Percentiles rank a stretch among this genome's conserved stretches.
These are phyloP conservation scores for Endoconidiophora polonica DNA, from an alignment of 2,329 filamentous ascomycete genomes.

Conservation along the genomic window DNA sequence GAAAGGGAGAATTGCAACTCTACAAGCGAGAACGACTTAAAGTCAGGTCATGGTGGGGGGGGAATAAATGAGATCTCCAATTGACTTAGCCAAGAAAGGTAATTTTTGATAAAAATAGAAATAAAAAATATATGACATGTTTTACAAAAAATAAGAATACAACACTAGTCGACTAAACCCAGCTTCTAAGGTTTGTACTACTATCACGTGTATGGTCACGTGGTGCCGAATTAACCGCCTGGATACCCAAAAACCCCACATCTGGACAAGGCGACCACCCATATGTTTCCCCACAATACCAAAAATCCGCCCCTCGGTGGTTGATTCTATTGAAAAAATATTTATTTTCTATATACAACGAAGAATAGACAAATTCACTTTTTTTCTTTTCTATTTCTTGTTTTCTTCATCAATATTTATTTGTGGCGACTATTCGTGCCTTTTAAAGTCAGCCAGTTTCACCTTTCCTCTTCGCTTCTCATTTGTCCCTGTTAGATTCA, in stretches of 20 bases:
- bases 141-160: background rate
- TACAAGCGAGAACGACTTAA: no score
- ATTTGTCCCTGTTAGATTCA: no score
- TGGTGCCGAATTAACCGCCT: no score
- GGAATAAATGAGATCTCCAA: no score
- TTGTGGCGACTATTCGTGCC: background rate
- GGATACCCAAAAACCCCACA: no score
- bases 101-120: background rate
- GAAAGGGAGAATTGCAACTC: no score
- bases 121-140: background rate
- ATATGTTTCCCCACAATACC: no score
- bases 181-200: background rate
- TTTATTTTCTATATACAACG: background rate
- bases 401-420: background rate
- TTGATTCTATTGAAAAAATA: background rate
- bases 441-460: background rate
- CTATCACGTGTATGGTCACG: background rate
- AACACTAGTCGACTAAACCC: background rate
- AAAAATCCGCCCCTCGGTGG: no score
- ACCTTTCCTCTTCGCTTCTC: no score
- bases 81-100: background rate
- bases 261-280: no score
- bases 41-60: no score
- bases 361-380: slow-evolving; percentile 2
- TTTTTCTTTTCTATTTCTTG: slow-evolving; percentile 5